Percentiles rank a stretch among this genome's conserved stretches.
These are phyloP conservation scores for Nicotiana obtusifolia DNA, from an alignment of 257 asterid species.

Conservation along the genomic window DNA sequence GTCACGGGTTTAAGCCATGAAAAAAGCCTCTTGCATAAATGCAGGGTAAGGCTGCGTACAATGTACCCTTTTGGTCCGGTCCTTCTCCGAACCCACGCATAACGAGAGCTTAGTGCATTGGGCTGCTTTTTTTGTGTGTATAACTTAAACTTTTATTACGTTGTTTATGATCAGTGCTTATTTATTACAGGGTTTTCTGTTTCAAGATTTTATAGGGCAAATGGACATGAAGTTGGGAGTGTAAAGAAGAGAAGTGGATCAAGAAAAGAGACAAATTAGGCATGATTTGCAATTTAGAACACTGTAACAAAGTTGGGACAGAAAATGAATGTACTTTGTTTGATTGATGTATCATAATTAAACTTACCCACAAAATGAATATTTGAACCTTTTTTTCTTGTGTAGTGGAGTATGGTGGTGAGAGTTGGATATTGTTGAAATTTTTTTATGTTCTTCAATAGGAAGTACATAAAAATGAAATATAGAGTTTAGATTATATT, in stretches of 20 bases:
- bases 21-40: too few relatives aligned
- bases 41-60: too few relatives aligned
- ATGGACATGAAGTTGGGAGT: slow-evolving; percentile 4
- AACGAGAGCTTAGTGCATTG: too few relatives aligned
- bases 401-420: slow-evolving; percentile 8
- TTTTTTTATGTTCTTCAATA: slow-evolving; percentile 3
- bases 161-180: background rate
- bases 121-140: too few relatives aligned
- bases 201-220: slow-evolving; percentile 3
- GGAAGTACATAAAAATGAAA: slow-evolving; percentile 9
- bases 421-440: slow-evolving; percentile 1
- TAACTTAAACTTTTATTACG: too few relatives aligned
- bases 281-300: background rate
- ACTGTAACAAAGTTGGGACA: background rate
- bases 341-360: slow-evolving; percentile 4
- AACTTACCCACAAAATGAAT: background rate
- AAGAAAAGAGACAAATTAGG: background rate
- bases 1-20: too few relatives aligned
- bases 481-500: background rate
- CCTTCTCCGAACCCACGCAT: too few relatives aligned
- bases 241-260: background rate
- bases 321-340: background rate
- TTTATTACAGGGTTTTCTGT: background rate
- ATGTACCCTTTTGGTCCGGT: too few relatives aligned
- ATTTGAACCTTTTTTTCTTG: background rate